Percentiles rank a stretch among this genome's conserved stretches.
These are phyloP conservation scores for Mycena vitilis DNA, from an alignment of 768 basidiomycete species.

Conservation along the genomic window DNA sequence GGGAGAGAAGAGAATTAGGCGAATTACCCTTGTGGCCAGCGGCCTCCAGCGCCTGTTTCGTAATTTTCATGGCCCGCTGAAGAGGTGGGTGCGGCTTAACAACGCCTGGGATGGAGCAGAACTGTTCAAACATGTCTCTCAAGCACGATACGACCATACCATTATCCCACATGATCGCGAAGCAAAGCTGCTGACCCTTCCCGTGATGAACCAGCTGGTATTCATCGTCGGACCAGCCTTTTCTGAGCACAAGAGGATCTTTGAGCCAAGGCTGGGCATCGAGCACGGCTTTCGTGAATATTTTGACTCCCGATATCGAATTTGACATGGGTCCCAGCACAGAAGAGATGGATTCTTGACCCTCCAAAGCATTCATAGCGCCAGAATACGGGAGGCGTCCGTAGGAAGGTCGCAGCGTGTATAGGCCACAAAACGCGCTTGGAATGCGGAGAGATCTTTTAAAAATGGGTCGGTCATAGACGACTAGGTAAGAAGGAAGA, in stretches of 20 bases:
- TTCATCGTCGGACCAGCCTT: constrained; percentile 58
- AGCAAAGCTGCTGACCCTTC: constrained; percentile 55
- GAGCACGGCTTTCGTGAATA: constrained; percentile 65
- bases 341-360: constrained; percentile 68
- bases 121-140: constrained; percentile 12
- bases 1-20: too few relatives aligned
- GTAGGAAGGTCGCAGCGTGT: constrained; percentile 68
- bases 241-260: constrained; percentile 63
- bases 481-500: constrained; percentile 1
- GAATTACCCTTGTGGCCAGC: constrained; percentile 61
- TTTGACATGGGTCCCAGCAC: constrained; percentile 69
- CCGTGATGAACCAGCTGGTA: constrained; percentile 62
- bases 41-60: constrained; percentile 55
- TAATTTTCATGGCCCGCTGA: constrained; percentile 61
- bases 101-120: constrained; percentile 39
- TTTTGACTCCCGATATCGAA: constrained; percentile 61
- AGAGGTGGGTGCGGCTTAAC: constrained; percentile 65
- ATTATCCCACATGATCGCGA: constrained; percentile 65
- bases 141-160: constrained; percentile 31
- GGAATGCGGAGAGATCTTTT: constrained; percentile 69
- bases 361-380: constrained; percentile 60
- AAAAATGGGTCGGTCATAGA: not conserved
- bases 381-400: constrained; percentile 67
- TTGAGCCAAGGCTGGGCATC: constrained; percentile 63
- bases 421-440: constrained; percentile 66